Conservation (phyloP, 345 rosid species). For the Raphanus sativus region DNA sequence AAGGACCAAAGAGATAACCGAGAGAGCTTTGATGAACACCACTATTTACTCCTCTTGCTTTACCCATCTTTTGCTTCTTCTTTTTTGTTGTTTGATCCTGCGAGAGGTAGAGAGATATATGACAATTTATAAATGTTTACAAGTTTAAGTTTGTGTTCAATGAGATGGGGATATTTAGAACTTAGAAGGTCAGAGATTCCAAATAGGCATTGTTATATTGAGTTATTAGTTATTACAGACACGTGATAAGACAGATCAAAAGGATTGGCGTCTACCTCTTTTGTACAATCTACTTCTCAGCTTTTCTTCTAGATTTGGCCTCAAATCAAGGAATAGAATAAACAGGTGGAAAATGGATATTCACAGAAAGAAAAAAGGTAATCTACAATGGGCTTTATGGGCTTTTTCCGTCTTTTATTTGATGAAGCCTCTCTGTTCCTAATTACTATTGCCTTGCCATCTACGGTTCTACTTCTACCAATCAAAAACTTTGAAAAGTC, state of each 20-base stretch:
- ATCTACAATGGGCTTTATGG: background rate
- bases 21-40: conserved; percentile 92
- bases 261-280: background rate
- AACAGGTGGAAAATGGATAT: background rate
- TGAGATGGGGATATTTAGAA: conserved; percentile 23
- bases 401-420: background rate
- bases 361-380: background rate
- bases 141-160: background rate
- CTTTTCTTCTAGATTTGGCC: background rate
- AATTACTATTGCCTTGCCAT: too few species aligned
- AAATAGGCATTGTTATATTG: background rate
- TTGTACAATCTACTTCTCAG: background rate
- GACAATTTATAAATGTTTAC: background rate
- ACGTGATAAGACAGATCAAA: background rate
- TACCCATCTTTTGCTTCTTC: conserved; percentile 26
- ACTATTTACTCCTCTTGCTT: conserved; percentile 66
- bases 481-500: background rate
- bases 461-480: background rate
- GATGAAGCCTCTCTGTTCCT: background rate
- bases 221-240: background rate
- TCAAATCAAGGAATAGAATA: background rate
- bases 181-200: background rate
- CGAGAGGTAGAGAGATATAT: conserved; percentile 19
- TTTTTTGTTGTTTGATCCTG: background rate
- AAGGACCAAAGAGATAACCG: conserved; percentile 73